Evolutionary conservation across 352 stramenopile genomes (phyloP), one percentile per base, ranked within the genome.

Genomic region (Globisporangium perplexum): DNA sequence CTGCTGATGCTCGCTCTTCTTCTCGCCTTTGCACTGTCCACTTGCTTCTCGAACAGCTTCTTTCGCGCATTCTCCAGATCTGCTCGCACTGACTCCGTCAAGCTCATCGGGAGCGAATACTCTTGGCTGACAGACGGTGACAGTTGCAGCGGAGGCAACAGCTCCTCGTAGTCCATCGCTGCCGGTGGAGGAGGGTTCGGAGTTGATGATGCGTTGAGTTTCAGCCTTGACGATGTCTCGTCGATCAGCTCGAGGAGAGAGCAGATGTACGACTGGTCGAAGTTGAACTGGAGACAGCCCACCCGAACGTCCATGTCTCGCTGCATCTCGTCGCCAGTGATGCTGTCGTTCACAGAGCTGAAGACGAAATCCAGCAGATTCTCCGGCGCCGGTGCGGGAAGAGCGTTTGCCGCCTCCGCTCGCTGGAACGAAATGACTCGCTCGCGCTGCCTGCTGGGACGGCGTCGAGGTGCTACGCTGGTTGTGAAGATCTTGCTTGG

Each of bases 231-330:
- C 42, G 65, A 70, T 44, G 82, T 82, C 56, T 91, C 70, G 60
- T 90, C 78, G 50, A 90, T 75, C 8, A 93, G 38, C 47, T 90
- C 74, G 3, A 93, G 24, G 51, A 93, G 57, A 47, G 80, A 90
- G 46, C 78, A 88, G 8, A 93, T 65, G 39, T 93, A 93, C 20
- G 81, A 79, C 53, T 95, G 85, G 42, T 95, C 83, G 59, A 93
- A 91, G 42, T 89, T 79, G 20, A 95, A 62, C 47, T 95, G 85
- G 18, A 95, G 65, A 4, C 77, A 81, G 15, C 85, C 85, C 47
- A 93, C 63, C 41, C 77, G 71, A 31, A 93, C 53, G 61, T 92
- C 77, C n/a, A 92, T 24, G 22, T 92, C 69, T 18, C 65, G 68
- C 38, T 74, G 50, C 2, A 71, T 44, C 55, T 90, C 73, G 46